Conservation (phyloP, 345 rosid species). For the Linum usitatissimum region DNA sequence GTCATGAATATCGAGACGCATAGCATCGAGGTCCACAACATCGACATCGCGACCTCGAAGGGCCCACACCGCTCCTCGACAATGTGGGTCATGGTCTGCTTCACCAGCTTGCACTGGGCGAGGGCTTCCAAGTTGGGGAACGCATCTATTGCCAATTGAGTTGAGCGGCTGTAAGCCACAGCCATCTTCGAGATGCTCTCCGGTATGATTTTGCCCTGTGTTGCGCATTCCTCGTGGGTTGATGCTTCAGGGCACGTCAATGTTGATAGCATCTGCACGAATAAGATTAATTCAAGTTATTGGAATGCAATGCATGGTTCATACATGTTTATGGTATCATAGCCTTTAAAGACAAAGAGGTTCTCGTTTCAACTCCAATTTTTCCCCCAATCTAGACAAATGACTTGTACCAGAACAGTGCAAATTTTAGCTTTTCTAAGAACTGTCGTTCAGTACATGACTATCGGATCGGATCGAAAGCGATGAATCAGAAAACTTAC, state of each 20-base stretch:
- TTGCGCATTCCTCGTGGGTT: conserved; percentile 23
- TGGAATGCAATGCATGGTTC: no score
- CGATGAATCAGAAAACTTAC: conserved; percentile 20
- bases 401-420: no score
- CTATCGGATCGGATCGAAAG: no score
- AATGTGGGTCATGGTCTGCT: conserved; percentile 29
- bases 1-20: conserved; percentile 39
- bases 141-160: conserved; percentile 32
- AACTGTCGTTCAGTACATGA: no score
- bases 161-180: conserved; percentile 37
- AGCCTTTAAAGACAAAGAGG: no score
- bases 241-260: conserved; percentile 39
- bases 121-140: conserved; percentile 43
- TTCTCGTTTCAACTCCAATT: no score
- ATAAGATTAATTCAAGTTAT: background rate
- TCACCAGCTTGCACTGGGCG: conserved; percentile 35
- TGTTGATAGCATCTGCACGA: conserved; percentile 33
- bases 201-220: conserved; percentile 35
- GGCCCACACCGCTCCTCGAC: conserved; percentile 39
- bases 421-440: no score
- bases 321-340: no score
- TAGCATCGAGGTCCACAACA: conserved; percentile 48
- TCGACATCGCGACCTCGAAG: conserved; percentile 20
- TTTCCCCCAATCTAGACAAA: no score
- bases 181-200: conserved; percentile 28